Percentiles rank a stretch among this genome's conserved stretches.
Conservation (phyloP, 805 yeast species). For the Metschnikowia noctiluminum region DNA sequence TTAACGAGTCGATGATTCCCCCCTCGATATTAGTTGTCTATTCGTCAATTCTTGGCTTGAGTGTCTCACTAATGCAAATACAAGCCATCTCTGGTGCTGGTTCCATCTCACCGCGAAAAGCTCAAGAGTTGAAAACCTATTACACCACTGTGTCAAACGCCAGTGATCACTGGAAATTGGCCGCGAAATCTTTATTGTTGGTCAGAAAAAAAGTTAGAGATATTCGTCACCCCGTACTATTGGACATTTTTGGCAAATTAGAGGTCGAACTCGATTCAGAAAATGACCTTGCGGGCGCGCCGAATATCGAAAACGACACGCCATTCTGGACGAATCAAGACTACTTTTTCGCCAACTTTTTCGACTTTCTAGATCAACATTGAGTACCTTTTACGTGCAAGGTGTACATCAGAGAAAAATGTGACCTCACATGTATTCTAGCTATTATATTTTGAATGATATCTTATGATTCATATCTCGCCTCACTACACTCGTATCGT, state of each 20-base stretch:
- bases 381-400: not conserved
- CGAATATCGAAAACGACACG: conserved; percentile 9
- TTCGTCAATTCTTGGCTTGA: conserved; percentile 16
- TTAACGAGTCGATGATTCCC: conserved; percentile 9
- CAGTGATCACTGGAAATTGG: conserved; percentile 17
- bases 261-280: conserved; percentile 3
- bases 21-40: conserved; percentile 16
- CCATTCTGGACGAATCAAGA: conserved; percentile 13
- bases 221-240: conserved; percentile 5
- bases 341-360: conserved; percentile 15
- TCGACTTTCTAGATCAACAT: conserved; percentile 13
- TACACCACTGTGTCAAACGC: conserved; percentile 13
- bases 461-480: too few species aligned
- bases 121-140: conserved; percentile 11
- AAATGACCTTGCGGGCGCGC: conserved; percentile 6
- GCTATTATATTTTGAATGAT: too few species aligned
- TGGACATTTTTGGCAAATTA: conserved; percentile 8
- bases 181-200: conserved; percentile 15
- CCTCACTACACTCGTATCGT: too few species aligned
- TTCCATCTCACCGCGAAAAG: not conserved
- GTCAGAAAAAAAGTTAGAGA: conserved; percentile 13
- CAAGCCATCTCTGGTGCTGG: conserved; percentile 2
- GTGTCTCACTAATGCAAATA: conserved; percentile 11
- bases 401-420: too few species aligned
- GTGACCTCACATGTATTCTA: too few species aligned